Evolutionary conservation across 2,329 filamentous ascomycete genomes (phyloP), one percentile per base, ranked within the genome.

Genomic region (Tolypocladium inflatum): DNA sequence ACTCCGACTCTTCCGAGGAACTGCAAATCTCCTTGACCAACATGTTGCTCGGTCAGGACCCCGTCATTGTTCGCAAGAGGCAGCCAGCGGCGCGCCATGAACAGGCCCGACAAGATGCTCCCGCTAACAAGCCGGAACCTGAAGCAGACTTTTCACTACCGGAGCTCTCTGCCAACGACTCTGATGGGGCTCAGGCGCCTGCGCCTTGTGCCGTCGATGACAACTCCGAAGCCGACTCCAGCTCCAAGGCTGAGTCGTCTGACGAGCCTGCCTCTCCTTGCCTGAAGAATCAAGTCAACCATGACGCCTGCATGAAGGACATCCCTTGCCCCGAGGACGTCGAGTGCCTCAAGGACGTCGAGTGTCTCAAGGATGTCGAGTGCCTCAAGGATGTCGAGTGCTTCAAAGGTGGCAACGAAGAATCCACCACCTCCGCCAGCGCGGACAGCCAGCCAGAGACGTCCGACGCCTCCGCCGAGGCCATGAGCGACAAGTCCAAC

Each of bases 281-380:
- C 55, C 17, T 51, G 23, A 50, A 51, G 26, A 35, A 35, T n/a
- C 48, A 7, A 19, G 21, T 13, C 21, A 26, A 17, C 11, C 10
- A 17, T 4, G 30, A 50, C 6, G 4, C 15, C 2, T 56, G 43
- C 37, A 7, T 37, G 30, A 30, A 35, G 19, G 17, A 33, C 4
- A 11, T 9, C 30, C 0, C 30, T 26, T 54, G 54, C 11, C 41
- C 53, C 33, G 55, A 57, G 35, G 50, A 56, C 1, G 23, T 23
- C 5, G 6, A 35, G 5, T 58, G 57, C 19, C 38, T 55, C 37
- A 53, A 55, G 23, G 3, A 52, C 10, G 4, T n/a, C 19, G 23
- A n/a, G 35, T 58, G 56, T n/a, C 54, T 58, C 33, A 60, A 60
- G 23, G 39, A 59, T 2, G 4, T 26, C 8, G 9, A 42, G 2